phyloP scores from a whole-genome alignment of 805 yeast genomes.

The Suhomyces canberraensis region DNA sequence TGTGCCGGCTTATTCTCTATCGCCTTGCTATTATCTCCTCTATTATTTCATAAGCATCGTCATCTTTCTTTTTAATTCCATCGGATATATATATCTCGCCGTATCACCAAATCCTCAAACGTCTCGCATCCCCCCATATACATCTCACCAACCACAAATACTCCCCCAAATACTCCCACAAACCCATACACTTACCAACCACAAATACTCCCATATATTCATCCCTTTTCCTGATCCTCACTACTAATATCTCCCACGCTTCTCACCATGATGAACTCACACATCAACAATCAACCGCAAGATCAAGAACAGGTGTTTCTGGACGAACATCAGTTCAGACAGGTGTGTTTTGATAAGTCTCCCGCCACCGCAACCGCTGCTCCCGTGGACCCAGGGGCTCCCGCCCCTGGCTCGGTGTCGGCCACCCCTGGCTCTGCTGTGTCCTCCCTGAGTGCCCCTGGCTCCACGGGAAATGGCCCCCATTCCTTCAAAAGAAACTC shows the following conservation, averaged over 20 bases:
- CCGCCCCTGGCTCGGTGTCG: constrained; percentile 12
- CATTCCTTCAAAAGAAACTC: constrained; percentile 16
- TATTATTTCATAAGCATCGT: constrained; percentile 6
- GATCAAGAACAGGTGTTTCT: constrained; percentile 30
- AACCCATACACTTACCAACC: background rate
- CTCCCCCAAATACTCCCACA: background rate
- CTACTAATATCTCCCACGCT: background rate
- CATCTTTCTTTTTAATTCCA: constrained; percentile 7
- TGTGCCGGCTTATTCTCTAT: too few species aligned
- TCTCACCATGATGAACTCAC: constrained; percentile 24
- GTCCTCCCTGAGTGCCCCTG: constrained; percentile 5
- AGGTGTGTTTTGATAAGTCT: constrained; percentile 29
- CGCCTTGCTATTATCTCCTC: constrained; percentile 7
- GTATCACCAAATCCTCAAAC: too few species aligned
- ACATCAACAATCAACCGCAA: constrained; percentile 28
- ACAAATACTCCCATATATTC: background rate
- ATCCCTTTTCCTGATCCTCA: constrained; percentile 1
- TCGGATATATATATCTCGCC: constrained; percentile 4
- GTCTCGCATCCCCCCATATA: background rate
- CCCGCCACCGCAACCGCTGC: constrained; percentile 15
- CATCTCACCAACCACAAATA: background rate
- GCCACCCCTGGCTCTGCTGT: constrained; percentile 8
- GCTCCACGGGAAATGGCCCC: constrained; percentile 5
- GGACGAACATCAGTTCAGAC: constrained; percentile 25
- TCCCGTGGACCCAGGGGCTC: constrained; percentile 11